phyloP scores from a whole-genome alignment of 345 rosid genomes.

The Eucalyptus lansdowneana region DNA sequence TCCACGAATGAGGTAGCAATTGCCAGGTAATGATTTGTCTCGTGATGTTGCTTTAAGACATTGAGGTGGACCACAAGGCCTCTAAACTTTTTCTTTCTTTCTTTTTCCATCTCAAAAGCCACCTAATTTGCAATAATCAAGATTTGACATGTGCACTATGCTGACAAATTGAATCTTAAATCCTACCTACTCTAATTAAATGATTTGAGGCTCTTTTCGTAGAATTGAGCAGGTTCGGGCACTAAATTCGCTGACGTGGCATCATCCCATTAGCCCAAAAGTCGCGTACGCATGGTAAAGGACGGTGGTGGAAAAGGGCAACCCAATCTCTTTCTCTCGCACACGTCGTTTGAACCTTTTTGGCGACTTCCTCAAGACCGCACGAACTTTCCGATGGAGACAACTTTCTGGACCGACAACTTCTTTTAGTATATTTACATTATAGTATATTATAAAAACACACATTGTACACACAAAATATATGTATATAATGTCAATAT shows the following conservation, averaged over 20 bases:
- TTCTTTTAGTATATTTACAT: not conserved
- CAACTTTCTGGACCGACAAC: not conserved
- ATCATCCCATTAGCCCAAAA: not conserved
- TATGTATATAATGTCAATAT: not conserved
- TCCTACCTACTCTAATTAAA: not conserved
- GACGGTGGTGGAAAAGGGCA: not conserved
- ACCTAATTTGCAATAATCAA: not conserved
- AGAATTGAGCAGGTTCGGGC: not conserved
- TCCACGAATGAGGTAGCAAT: not conserved
- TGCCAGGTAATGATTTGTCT: rapidly evolving
- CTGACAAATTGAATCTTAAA: not conserved
- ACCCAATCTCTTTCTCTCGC: not conserved
- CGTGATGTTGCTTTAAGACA: not conserved
- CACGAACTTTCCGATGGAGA: not conserved
- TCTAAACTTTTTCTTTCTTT: not conserved
- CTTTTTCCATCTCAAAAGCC: not conserved
- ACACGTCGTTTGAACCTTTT: not conserved
- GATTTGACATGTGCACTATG: not conserved
- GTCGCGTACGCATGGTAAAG: not conserved
- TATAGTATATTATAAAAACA: not conserved
- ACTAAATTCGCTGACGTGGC: not conserved
- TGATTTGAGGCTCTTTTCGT: not conserved
- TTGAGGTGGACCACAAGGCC: not conserved
- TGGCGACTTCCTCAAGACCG: not conserved
- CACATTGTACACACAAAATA: not conserved